These are phyloP conservation scores for Polychaeton citri DNA, from an alignment of 2,329 filamentous ascomycete genomes.

Conservation along the genomic window DNA sequence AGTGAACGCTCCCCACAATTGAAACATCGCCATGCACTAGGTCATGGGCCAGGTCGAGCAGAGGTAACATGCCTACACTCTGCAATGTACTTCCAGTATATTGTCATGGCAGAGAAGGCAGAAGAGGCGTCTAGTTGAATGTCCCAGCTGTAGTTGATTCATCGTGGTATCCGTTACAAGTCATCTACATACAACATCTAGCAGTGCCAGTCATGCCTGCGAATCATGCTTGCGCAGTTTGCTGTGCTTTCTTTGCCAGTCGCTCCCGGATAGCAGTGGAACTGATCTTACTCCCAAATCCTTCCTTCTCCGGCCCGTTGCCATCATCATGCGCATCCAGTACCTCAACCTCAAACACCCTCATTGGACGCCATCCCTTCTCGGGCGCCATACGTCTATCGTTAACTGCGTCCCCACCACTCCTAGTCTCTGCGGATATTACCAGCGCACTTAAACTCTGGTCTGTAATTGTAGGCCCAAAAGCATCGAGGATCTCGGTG, in stretches of 20 bases:
- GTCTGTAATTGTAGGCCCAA: constrained; percentile 79
- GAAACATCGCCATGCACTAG: no score
- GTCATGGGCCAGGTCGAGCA: no score
- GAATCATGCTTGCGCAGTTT: not conserved
- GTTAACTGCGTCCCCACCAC: constrained; percentile 76
- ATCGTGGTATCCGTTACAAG: no score
- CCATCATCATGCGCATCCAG: constrained; percentile 51
- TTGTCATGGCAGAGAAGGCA: no score
- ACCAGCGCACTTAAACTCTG: constrained; percentile 67
- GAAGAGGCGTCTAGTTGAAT: no score
- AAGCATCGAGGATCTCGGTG: constrained; percentile 75
- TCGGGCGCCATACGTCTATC: constrained; percentile 54
- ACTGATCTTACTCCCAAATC: constrained; percentile 76
- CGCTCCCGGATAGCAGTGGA: constrained; percentile 60
- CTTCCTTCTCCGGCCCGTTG: constrained; percentile 29
- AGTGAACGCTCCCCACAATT: no score
- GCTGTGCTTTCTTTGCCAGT: constrained; percentile 10
- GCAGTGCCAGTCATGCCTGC: no score
- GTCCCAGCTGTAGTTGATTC: no score
- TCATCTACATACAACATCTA: no score
- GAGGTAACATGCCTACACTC: no score
- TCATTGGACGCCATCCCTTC: constrained; percentile 61
- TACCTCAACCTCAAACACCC: constrained; percentile 82
- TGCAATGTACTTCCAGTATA: no score
- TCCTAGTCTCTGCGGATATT: constrained; percentile 75